Evolutionary conservation across 495 filamentous ascomycete genomes (phyloP), one percentile per base, ranked within the genome.

Genomic region (Tetracladium setigerum): DNA sequence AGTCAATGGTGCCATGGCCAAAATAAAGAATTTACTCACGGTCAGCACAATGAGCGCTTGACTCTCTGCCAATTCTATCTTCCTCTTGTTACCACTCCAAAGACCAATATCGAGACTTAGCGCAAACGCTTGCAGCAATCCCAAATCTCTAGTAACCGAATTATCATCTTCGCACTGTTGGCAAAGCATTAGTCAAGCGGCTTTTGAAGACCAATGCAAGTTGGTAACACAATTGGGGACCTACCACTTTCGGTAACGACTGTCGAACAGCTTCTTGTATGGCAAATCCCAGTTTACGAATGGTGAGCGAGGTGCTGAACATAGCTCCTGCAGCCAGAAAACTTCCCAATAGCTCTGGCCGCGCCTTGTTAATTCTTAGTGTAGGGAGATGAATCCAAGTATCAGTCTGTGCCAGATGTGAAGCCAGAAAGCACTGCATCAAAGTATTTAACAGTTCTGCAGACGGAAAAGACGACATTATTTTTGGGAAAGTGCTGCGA

Each of bases 1-100:
- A 30, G 11, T 22, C 10, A 8, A 36, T 36, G 4, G 14, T 16
- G 31, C 27, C 32, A 9, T 9, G n/a, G n/a, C n/a, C n/a, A n/a
- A n/a, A n/a, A n/a, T n/a, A n/a, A n/a, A n/a, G n/a, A n/a, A n/a
- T n/a, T n/a, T n/a, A n/a, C 42, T 17, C 54, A 77, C 70, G 4
- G 76, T 79, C 2, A 76, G 51, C 1, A 78, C 49, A 13, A 71
- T 66, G 30, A 73, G 67, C 24, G 68, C 61, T 52, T 76, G 76
- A 50, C 78, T 80, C 47, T 83, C 80, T 2, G 80, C 76, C 30
- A 86, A 77, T 57, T 86, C 82, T 52, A 82, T 83, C 53, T 80
- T 79, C 14, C 82, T 61, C 38, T 76, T 71, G 47, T 79, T 80
- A 2, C 80, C 82, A 43, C 78, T 82, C 82, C 82, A 86, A 7